Base-by-base conservation (phyloP, 2,329 filamentous ascomycete species). In the Anthostomella pinea region DNA sequence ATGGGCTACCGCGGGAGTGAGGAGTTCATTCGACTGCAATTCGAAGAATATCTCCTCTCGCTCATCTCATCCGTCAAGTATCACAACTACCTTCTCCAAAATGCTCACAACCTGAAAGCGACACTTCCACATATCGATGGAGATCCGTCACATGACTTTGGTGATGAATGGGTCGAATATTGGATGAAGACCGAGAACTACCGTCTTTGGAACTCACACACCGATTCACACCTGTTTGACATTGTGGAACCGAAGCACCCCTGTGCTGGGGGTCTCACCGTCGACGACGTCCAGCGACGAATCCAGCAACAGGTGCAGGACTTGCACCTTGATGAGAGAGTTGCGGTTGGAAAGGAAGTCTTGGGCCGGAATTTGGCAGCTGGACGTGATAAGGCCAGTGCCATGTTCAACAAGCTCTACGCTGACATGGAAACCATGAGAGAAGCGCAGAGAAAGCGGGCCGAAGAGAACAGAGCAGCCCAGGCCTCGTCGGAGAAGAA, bases 1-100 rank as follows among this genome's bases (percentile, higher is more conserved):
- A 83, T 96, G 71, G 90, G 90, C 19, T 98, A 96, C 56, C 82
- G 88, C 23, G 93, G 93, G 19, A 96, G 89, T 45, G 93, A 98
- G 65, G 93, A 97, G 59, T 96, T 96, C 56, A 98, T 98, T 52
- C 81, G 93, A 19, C 79, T 96, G 25, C 91, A 97, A 56, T 98
- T 98, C 46, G 93, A 98, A 64, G 90, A 96, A 56, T 98, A 98
- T 58, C 76, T 98, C 5, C 75, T 97, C 16, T 87, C 89, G 0
- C 75, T 98, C 45, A 79, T 97, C 27, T 87, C 90, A 0, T 81
- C 87, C 1, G 85, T 90, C 50, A 96, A 96, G 60, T 97, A 95
- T 59, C 89, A 89, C 62, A 81, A 79, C 54, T 83, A 84, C 55
- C 68, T 82, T 17, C 60, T 64, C 13, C 64, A 66, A 39, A 67